Base-by-base conservation (phyloP, 768 basidiomycete genomes). In the Xanthoconium purpureum region DNA sequence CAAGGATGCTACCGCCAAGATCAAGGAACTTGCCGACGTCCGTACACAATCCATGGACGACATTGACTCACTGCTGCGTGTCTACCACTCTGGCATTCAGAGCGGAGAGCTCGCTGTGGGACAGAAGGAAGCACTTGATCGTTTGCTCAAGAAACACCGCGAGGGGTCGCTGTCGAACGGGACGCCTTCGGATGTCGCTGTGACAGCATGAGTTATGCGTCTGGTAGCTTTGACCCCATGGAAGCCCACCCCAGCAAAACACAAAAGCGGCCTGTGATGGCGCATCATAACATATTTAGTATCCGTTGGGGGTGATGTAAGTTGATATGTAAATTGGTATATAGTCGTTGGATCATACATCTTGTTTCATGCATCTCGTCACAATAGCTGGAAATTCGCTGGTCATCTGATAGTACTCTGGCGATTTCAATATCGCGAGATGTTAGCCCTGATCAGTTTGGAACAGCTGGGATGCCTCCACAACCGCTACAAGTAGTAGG, bases 41-140 rank as follows among this genome's bases (percentile, higher is more conserved):
- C 88, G 93, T 60, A 98, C 96, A 11, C 97, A 99, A 73, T 93
- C 91, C 13, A 98, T 99, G 94, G 95, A 98, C 68, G 96, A 98
- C 69, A 97, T 99, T 58, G 97, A 99, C 74, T 91, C 93, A 33
- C 85, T 99, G 37, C 82, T 99, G 44, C 91, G 97, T 70, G 82
- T 98, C 39, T 98, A 97, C 75, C 94, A 98, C 79, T 89, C 89
- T 51, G 94, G 89, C 35, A 94, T 98, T 72, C 86, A 89, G 68
- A 87, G 88, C 37, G 97, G 97, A 55, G 86, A 91, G 71, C 89
- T 99, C 66, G 85, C 84, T 44, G 88, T 98, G 42, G 94, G 97
- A n/a, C 91, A 98, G 75, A 89, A 88, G 75, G 88, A 90, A 67
- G 88, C 91, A 6, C 80, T 98, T 32, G 94, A 98, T 72, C 82